phyloP scores from a whole-genome alignment of 345 rosid genomes.

The Anastatica hierochuntica region DNA sequence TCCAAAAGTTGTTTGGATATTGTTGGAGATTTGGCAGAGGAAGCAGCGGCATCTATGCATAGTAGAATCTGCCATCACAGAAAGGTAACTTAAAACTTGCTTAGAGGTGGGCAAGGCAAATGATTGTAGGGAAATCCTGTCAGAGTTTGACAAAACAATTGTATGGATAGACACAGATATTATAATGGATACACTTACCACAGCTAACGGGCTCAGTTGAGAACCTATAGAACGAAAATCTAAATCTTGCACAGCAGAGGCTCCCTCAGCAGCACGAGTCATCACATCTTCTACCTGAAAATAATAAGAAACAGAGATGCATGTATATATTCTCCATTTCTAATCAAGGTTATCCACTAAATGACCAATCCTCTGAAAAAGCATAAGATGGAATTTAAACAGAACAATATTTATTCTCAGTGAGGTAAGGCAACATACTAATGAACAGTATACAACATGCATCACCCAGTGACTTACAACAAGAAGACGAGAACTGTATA shows the following conservation, averaged over 20 bases:
- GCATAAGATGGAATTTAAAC: neutral
- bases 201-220: constrained; percentile 76
- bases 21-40: constrained; percentile 68
- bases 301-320: constrained; percentile 12
- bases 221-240: constrained; percentile 64
- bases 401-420: neutral
- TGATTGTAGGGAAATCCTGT: neutral
- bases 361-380: neutral
- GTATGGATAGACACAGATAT: neutral
- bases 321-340: neutral
- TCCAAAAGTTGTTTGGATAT: constrained; percentile 74
- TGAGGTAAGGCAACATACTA: neutral
- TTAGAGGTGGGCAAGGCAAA: constrained; percentile 5
- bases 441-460: constrained; percentile 5
- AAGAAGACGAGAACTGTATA: neutral
- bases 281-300: constrained; percentile 76
- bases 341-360: neutral
- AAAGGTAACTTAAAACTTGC: constrained; percentile 17
- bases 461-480: neutral
- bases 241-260: constrained; percentile 58
- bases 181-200: constrained; percentile 45
- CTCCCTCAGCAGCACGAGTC: constrained; percentile 71
- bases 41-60: constrained; percentile 85
- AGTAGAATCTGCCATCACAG: constrained; percentile 68
- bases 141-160: neutral